Evolutionary conservation across 148 eudicot species (phyloP), one percentile per base, ranked within the genome.

Genomic region (Salicornia ramosissima): DNA sequence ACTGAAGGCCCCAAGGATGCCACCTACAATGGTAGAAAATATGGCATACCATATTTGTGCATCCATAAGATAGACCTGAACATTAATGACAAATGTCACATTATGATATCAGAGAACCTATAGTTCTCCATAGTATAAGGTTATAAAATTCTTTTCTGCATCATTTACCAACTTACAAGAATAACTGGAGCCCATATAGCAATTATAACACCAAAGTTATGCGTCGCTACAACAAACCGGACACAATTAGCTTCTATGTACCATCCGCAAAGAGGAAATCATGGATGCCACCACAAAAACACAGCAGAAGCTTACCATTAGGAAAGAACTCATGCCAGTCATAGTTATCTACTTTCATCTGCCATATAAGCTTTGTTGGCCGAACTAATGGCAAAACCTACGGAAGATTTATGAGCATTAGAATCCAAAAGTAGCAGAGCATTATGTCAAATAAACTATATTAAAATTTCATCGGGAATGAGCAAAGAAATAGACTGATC

Each of bases 21-120:
- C 99, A 73, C 99, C 99, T 77, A 91, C 80, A 79, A 94, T 71
- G 43, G 99, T 94, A 29, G 96, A 84, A 78, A 78, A 94, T 63
- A 94, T 94, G 69, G 97, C 89, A 86, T 94, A 94, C 99, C 99
- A 94, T 79, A 94, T 94, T 83, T 94, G 99, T 66, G 91, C 78
- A 77, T 94, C 99, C 99, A 89, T 94, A 78, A 91, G 88, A 80
- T 94, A 94, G 71, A 94, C 97, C 99, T 94, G 71, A 8, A 80
- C 34, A 69, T 53, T 52, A 54, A 68, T 2, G 46, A 39, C n/a
- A 39, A 51, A 29, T 43, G 46, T 25, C 60, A 73, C 15, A n/a
- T 69, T 47, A 65, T 67, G 61, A 65, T 33, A 70, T 64, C 60
- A 29, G 18, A 67, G 51, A 36, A 67, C 57, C 64, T 36, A 3